A percentile compares a stretch with the other conserved stretches of the same genome.
phyloP scores from a whole-genome alignment of 805 yeast species.

The baker's yeast (Saccharomyces cerevisiae) region DNA sequence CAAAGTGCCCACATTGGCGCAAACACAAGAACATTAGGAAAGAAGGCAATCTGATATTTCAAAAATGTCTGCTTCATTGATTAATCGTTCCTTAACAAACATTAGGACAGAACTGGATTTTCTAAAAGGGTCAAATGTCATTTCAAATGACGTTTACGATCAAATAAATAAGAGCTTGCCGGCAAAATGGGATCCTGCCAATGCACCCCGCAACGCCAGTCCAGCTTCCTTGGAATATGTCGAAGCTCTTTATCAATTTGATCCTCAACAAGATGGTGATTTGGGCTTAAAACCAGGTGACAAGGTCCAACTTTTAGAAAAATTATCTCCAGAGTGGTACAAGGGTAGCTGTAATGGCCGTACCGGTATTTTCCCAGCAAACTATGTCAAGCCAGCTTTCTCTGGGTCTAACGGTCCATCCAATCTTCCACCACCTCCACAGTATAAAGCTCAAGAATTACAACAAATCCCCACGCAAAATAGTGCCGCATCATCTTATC shows the following conservation, averaged over 20 bases:
- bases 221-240: constrained; percentile 32
- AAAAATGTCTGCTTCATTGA: constrained; percentile 43
- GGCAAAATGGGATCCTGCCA: constrained; percentile 37
- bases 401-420: constrained; percentile 11
- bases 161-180: constrained; percentile 50
- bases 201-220: constrained; percentile 4
- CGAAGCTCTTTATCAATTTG: constrained; percentile 68
- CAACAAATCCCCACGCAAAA: constrained; percentile 12
- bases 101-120: constrained; percentile 76
- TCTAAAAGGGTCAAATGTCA: constrained; percentile 63
- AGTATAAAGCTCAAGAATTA: constrained; percentile 13
- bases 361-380: constrained; percentile 83
- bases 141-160: constrained; percentile 46
- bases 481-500: constrained; percentile 3
- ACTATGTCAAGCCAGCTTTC: constrained; percentile 52
- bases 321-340: constrained; percentile 85
- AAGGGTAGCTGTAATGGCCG: constrained; percentile 55
- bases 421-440: constrained; percentile 21
- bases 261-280: constrained; percentile 71
- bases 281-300: constrained; percentile 58
- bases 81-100: constrained; percentile 72
- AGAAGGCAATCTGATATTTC: not conserved
- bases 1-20: not conserved
- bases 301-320: constrained; percentile 59
- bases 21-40: not conserved